phyloP scores from a whole-genome alignment of 164 flowering plant genomes.

The Berberis thunbergii region DNA sequence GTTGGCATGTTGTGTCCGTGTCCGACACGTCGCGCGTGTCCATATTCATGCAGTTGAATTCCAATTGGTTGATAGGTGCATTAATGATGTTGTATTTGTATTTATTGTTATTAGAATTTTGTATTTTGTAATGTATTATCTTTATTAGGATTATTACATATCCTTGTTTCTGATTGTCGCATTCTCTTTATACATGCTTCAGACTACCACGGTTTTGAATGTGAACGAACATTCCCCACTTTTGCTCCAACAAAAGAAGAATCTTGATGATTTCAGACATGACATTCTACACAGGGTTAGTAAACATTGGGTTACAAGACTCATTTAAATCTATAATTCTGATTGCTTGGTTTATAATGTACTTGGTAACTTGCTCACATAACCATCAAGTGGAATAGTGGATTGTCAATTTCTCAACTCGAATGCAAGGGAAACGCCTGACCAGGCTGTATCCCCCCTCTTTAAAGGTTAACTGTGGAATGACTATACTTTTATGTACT shows the following conservation, averaged over 20 bases:
- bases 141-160: too few species aligned
- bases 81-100: too few species aligned
- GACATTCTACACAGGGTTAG: constrained; percentile 86
- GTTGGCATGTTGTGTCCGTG: too few species aligned
- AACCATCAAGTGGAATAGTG: not conserved
- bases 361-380: too few species aligned
- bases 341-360: constrained; percentile 13
- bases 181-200: too few species aligned
- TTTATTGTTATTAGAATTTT: too few species aligned
- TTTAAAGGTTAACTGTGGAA: not conserved
- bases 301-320: not conserved
- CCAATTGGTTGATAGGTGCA: too few species aligned
- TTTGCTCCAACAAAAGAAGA: constrained; percentile 44
- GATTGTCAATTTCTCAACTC: not conserved
- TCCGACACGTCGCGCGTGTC: too few species aligned
- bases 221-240: constrained; percentile 78
- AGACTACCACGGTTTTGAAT: constrained; percentile 68
- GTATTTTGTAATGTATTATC: too few species aligned
- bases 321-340: not conserved
- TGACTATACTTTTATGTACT: not conserved
- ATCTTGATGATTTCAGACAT: constrained; percentile 80
- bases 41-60: too few species aligned
- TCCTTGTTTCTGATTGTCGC: too few species aligned
- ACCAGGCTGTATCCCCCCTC: not conserved
- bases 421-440: not conserved